Evolutionary conservation across 768 basidiomycete species (phyloP).

Genomic region (Russula compacta): DNA sequence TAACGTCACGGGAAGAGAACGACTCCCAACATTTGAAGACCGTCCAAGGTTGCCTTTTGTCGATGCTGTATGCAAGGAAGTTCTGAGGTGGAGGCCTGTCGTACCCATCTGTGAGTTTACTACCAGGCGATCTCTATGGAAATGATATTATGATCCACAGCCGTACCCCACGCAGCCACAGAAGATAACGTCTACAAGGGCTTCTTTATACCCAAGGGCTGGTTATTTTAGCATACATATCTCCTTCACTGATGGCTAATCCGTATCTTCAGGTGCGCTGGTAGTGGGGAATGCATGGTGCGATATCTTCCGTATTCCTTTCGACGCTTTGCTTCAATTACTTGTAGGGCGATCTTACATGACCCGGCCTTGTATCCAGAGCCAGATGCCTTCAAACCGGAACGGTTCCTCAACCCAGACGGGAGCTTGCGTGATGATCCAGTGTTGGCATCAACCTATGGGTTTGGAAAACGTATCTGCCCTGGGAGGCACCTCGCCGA

Average conservation of each 20-base stretch:
- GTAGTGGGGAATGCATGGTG: background rate
- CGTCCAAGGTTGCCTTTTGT: constrained; percentile 22
- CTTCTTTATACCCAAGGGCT: constrained; percentile 24
- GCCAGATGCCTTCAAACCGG: constrained; percentile 21
- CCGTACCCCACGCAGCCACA: constrained; percentile 18
- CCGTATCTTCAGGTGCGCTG: background rate
- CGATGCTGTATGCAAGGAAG: constrained; percentile 22
- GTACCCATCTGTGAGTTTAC: constrained; percentile 18
- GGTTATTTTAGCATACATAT: background rate
- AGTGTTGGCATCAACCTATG: background rate
- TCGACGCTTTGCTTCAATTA: background rate
- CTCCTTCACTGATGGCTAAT: background rate
- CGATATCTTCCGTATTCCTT: background rate
- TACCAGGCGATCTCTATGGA: too few relatives aligned
- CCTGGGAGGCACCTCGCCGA: constrained; percentile 16
- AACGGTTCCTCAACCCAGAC: constrained; percentile 18
- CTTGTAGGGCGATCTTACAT: constrained; percentile 21
- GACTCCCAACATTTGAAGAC: constrained; percentile 26
- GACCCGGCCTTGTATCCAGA: constrained; percentile 20
- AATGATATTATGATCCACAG: background rate
- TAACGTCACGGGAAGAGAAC: constrained; percentile 18
- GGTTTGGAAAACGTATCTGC: constrained; percentile 8
- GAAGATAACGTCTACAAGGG: constrained; percentile 25
- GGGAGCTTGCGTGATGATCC: constrained; percentile 8
- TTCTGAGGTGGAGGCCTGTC: constrained; percentile 22